Base-by-base conservation (phyloP, 208 protist species). In the Balamuthia mandrillaris region DNA sequence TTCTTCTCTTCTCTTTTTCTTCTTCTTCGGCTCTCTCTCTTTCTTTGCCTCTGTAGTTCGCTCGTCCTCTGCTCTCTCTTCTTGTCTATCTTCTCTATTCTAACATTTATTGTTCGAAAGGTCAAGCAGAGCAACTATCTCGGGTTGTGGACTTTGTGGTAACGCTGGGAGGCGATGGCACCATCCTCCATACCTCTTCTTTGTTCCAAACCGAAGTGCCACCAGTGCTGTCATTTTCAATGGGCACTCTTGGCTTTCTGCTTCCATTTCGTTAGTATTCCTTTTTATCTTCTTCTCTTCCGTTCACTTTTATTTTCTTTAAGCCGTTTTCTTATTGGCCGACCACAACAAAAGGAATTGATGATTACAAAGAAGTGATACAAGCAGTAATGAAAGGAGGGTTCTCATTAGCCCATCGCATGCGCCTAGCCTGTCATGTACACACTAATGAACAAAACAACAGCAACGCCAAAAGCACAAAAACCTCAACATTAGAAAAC, bases 141-240 rank as follows among this genome's bases (percentile, higher is more conserved):
- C 42, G 5, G 5, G 72, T 81, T 21, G 72, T 81, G 51, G 72
- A 81, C 33, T 16, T 61, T 27, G 72, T 81, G 27, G 35, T 81
- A 16, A 52, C 51, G 5, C 31, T 81, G 1, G 72, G 72, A 16
- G 72, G 72, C 16, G 72, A 81, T 33, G 72, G 72, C 31, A 81
- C 72, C 33, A 56, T 81, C 1, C 33, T 81, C 2, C 72, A 81
- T 24, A 52, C 63, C 29, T 29, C 72, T 21, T 81, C 72, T 0
- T 52, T 81, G n/a, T 81, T 81, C 39, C 12, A 56, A 7, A 52
- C 56, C 35, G 72, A 81, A 37, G 72, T 52, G 31, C 72, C 72
- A n/a, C 72, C 72, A 3, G 39, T 81, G 10, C 51, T 81, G 44
- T 45, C 31, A 12, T 63, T 81, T 61, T 63, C 35, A n/a, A 56